Base-by-base conservation (phyloP, 2,329 filamentous ascomycete species). In the Coleophoma cylindrospora region DNA sequence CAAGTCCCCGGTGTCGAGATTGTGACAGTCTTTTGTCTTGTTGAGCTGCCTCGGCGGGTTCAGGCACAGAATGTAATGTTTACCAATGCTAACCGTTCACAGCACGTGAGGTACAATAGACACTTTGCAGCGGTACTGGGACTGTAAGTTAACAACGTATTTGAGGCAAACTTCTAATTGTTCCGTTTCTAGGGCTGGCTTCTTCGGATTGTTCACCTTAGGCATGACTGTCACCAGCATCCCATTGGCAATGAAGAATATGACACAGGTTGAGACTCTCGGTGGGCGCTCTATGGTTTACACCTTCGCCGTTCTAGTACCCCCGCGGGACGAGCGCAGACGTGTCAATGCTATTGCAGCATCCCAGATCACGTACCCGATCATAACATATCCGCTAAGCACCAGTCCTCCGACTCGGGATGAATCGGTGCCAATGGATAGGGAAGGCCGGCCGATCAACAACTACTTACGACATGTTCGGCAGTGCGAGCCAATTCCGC, bases 181-280 rank as follows among this genome's bases (percentile, higher is more conserved):
- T 58, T 15, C 44, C 15, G 2, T 34, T 19, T 43, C 54, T 50
- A 63, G 76, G 55, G 75, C 80, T 27, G 77, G 73, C 12, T 75
- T 96, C 50, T 96, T 96, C 61, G 81, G 81, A 37, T 67, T 96
- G n/a, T 97, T 97, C 67, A 77, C 86, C 1, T 74, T 79, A 19
- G 81, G 84, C 48, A 96, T 97, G 91, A 77, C 84, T 2, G 62
- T 77, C 37, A 91, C 84, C 43, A 88, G 88, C 4, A 64, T 86
- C 37, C 81, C 86, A 55, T 84, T 90, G 60, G 78, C 86, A 37
- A 68, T 86, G 43, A 71, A 77, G 48, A 96, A 96, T 62, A 76
- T 84, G 43, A 95, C 91, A 1, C 95, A 90, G 15, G 85, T 99
- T 51, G 94, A 99, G 64, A 80, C 84, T 51, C 73, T 95, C 22